Evolutionary conservation across 208 protist genomes (phyloP), one percentile per base, ranked within the genome.

Genomic region (Crithidia acanthocephali): DNA sequence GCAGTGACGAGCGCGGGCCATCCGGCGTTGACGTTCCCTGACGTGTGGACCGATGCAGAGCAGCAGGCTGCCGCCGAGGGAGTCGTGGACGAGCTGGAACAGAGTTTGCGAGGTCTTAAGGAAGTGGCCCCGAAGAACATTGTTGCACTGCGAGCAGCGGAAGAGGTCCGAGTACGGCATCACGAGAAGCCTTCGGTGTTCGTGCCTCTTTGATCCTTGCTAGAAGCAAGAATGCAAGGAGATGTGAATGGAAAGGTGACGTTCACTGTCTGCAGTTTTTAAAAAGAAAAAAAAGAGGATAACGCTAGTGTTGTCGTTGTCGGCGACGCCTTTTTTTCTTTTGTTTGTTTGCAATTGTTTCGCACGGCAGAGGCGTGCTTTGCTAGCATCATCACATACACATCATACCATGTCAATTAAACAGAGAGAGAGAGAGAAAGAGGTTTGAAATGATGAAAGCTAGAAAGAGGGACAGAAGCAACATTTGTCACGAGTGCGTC

Each of bases 1-100:
- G 80, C 87, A 0, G 87, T 79, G 53, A 69, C 61, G 45, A 77
- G 56, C n/a, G 81, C 82, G 27, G 87, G 87, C 1, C 80, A 88
- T 62, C 57, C 62, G 20, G 72, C 32, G 57, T 68, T 81, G 63
- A 60, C 74, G 5, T 75, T 68, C 68, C 52, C 13, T 5, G 72
- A 77, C 15, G 50, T 37, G 20, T 68, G 56, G 50, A 53, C 56
- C 8, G 60, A 60, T 2, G 6, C 15, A 23, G 9, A 16, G 3
- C 18, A 28, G 1, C 27, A 2, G 0, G 18, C 35, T 8, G 50
- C 28, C 2, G 50, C 28, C 15, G 22, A 58, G 5, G 48, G 11
- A 7, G 28, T 48, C 33, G 9, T 45, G 13, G 40, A 66, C 28
- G 56, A 25, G 47, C 27, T 77, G 72, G 33, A 42, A 25, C 25